Conservation (phyloP, 176 grass and related monocot genomes). For the Paspalum notatum region DNA sequence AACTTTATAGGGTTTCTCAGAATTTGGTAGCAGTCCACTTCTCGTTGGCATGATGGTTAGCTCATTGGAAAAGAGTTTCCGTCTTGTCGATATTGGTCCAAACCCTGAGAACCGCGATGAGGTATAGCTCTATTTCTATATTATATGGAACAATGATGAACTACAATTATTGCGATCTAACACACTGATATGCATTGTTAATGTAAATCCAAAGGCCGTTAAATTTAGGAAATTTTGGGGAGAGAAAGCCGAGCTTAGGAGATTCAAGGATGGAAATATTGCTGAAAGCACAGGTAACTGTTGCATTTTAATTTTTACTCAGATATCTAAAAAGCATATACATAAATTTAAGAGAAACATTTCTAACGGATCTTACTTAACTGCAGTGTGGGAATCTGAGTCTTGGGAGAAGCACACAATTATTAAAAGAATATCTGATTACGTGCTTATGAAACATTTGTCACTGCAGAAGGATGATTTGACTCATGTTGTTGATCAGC, state of each 20-base stretch:
- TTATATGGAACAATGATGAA: conserved; percentile 3
- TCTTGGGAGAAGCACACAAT: conserved; percentile 82
- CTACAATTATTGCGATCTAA: background rate
- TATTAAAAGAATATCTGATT: conserved; percentile 74
- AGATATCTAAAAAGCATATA: conserved; percentile 26
- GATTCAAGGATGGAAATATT: conserved; percentile 95
- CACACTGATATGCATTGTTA: conserved; percentile 36
- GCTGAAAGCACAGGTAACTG: conserved; percentile 90
- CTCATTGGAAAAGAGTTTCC: conserved; percentile 72
- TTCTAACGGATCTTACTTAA: conserved; percentile 32
- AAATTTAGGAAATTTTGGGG: conserved; percentile 96
- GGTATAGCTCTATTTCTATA: conserved; percentile 50
- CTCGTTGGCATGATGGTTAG: conserved; percentile 70
- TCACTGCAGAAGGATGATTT: conserved; percentile 59
- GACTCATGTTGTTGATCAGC: conserved; percentile 82
- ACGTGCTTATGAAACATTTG: conserved; percentile 81
- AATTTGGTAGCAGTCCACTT: conserved; percentile 73
- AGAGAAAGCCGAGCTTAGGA: conserved; percentile 92
- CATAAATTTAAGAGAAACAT: conserved; percentile 19
- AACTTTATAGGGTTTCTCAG: conserved; percentile 73
- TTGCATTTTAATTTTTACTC: conserved; percentile 34
- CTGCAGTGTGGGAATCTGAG: conserved; percentile 82
- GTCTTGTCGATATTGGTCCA: conserved; percentile 86
- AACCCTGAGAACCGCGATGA: conserved; percentile 78
- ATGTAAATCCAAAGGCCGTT: conserved; percentile 49